phyloP scores from a whole-genome alignment of 176 grass and related monocot species.

The Hyparrhenia diplandra region DNA sequence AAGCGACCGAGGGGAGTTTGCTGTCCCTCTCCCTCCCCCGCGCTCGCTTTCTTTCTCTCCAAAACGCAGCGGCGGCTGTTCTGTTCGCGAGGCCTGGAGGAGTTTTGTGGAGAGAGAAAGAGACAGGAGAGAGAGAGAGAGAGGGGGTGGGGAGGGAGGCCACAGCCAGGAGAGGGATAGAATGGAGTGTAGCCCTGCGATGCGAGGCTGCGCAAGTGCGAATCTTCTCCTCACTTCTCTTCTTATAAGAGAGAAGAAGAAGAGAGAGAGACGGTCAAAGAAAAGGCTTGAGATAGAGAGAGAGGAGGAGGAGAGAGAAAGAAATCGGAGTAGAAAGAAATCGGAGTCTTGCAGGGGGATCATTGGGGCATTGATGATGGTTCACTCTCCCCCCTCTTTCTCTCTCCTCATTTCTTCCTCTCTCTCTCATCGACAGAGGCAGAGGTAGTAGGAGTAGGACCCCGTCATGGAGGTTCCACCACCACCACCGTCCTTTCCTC shows the following conservation, averaged over 20 bases:
- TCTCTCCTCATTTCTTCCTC: too few species aligned
- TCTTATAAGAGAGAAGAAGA: too few species aligned
- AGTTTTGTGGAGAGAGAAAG: background rate
- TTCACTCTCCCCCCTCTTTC: background rate
- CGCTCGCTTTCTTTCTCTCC: background rate
- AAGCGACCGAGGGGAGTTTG: slow-evolving; percentile 36
- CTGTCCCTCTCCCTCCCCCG: slow-evolving; percentile 23
- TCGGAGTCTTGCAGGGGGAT: background rate
- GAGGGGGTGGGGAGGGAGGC: too few species aligned
- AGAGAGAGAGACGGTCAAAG: slow-evolving; percentile 42
- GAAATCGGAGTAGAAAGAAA: too few species aligned
- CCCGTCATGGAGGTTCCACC: background rate
- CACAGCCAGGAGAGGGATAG: too few species aligned
- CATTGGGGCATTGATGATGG: slow-evolving; percentile 23
- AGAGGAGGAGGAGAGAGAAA: too few species aligned
- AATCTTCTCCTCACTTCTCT: too few species aligned
- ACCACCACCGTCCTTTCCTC: background rate
- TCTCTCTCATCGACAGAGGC: background rate
- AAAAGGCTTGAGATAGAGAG: background rate
- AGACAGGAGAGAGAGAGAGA: too few species aligned
- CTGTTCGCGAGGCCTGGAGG: too few species aligned
- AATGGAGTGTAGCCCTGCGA: slow-evolving; percentile 14
- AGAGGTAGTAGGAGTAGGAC: background rate
- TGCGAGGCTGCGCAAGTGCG: background rate
- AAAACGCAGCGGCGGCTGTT: background rate